Percentiles rank a stretch among this genome's conserved stretches.
phyloP scores from a whole-genome alignment of 176 grass and related monocot genomes.

The Rhynchospora pubera region DNA sequence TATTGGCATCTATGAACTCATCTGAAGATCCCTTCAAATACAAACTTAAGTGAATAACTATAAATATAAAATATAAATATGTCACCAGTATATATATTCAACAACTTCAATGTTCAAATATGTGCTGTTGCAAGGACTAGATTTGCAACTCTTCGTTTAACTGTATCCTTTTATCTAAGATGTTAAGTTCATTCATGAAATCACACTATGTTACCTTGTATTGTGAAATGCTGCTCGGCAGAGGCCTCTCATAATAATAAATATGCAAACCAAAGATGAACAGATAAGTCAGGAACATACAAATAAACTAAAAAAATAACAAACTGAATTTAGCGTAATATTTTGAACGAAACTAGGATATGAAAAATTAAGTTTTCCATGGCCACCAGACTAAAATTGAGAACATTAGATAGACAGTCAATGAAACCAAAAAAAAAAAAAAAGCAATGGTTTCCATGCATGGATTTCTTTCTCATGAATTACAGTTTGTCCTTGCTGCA shows the following conservation, averaged over 20 bases:
- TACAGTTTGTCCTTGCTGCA: not conserved
- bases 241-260: slow-evolving; percentile 37
- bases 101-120: not conserved
- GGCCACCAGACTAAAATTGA: not conserved
- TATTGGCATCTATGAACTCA: slow-evolving; percentile 94
- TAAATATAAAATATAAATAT: not conserved
- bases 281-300: slow-evolving; percentile 6
- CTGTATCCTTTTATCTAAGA: not conserved
- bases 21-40: slow-evolving; percentile 76
- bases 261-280: slow-evolving; percentile 10
- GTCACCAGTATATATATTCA: not conserved
- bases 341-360: not conserved
- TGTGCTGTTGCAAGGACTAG: no score
- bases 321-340: not conserved
- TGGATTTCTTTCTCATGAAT: not conserved
- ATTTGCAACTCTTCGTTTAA: no score
- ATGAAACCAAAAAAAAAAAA: not conserved
- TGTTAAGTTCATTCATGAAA: not conserved
- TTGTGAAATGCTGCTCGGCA: slow-evolving; percentile 83
- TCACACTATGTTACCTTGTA: slow-evolving; percentile 54
- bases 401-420: not conserved
- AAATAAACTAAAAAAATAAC: not conserved
- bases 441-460: not conserved
- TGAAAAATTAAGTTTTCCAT: not conserved
- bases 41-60: slow-evolving; percentile 3